Conservation (phyloP, 192 early-diverging fungal genomes). For the Haplosporangium gracile region DNA sequence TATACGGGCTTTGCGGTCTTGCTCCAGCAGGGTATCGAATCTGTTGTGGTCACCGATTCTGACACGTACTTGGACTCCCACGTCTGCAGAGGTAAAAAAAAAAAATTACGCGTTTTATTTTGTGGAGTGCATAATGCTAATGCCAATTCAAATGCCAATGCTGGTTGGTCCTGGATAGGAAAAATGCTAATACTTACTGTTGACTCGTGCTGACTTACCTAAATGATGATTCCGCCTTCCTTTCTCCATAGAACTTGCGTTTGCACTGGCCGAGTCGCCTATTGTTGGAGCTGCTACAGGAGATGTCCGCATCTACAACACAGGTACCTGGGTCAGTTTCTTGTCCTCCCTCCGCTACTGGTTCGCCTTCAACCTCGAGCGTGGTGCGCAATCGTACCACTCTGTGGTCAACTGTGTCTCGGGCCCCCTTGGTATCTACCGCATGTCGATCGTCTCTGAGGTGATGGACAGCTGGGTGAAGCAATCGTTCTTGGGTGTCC, state of each 20-base stretch:
- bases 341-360: conserved; percentile 72
- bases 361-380: conserved; percentile 77
- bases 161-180: background rate
- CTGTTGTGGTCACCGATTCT: conserved; percentile 73
- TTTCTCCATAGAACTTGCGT: conserved; percentile 58
- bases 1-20: conserved; percentile 66
- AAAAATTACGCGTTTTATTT: background rate
- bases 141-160: background rate
- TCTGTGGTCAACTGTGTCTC: conserved; percentile 73
- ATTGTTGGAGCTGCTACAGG: conserved; percentile 66
- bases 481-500: conserved; percentile 67
- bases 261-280: conserved; percentile 61
- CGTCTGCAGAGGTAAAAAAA: conserved; percentile 48
- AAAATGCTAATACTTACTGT: background rate
- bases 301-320: conserved; percentile 68
- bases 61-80: conserved; percentile 71
- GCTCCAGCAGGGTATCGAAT: conserved; percentile 58
- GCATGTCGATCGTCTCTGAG: conserved; percentile 58
- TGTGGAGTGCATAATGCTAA: background rate
- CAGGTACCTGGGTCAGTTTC: conserved; percentile 66
- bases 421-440: conserved; percentile 74
- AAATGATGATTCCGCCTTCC: background rate
- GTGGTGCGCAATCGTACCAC: conserved; percentile 71
- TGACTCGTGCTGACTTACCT: background rate
- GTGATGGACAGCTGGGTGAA: conserved; percentile 69